Base-by-base conservation (phyloP, 352 stramenopile genomes). In the Pythium dissotocum region DNA sequence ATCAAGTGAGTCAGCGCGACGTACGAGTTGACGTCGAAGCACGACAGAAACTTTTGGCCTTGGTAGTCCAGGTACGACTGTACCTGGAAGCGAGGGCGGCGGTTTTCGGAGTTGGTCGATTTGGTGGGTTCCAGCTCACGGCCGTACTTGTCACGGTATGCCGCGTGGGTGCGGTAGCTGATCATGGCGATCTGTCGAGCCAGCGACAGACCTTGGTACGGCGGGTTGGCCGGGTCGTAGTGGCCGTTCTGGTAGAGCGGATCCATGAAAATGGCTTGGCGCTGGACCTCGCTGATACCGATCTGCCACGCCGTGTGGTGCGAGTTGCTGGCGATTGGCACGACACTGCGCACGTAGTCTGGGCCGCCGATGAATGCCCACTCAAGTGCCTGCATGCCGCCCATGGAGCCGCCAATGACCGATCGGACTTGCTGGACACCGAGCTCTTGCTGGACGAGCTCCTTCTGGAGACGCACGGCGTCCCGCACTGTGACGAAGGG, bases 331-430 rank as follows among this genome's bases (percentile, higher is more conserved):
- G 94, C 95, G 76, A 99, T 98, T 9, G 94, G 80, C 54, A 98
- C 78, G 42, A 98, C 87, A n/a, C 85, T 94, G 58, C 88, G 71
- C 18, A 99, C 90, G 58, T 91, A 97, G 6, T 85, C 78, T 6
- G 73, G 62, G 2, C 84, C 94, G 26, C 58, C 69, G 49, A 97
- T 75, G 51, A 98, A 96, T 12, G 84, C 93, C 91, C 96, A 99
- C 76, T 99, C 97, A 57, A 99, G 90, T n/a, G 92, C 86, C 77
- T 98, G 95, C 97, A 99, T 99, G 30, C 96, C 97, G 32, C 97
- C 97, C 70, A 99, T 90, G n/a, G 90, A 98, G 18, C 96, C 97
- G 35, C 97, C 97, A 65, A 99, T 91, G 4, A 99, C 97, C 16
- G 80, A 74, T n/a, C 76, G 72, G 44, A 99, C 66, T 44, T 91